These are phyloP conservation scores for Hortiboletus campestris DNA, from an alignment of 768 basidiomycete genomes.

Conservation along the genomic window DNA sequence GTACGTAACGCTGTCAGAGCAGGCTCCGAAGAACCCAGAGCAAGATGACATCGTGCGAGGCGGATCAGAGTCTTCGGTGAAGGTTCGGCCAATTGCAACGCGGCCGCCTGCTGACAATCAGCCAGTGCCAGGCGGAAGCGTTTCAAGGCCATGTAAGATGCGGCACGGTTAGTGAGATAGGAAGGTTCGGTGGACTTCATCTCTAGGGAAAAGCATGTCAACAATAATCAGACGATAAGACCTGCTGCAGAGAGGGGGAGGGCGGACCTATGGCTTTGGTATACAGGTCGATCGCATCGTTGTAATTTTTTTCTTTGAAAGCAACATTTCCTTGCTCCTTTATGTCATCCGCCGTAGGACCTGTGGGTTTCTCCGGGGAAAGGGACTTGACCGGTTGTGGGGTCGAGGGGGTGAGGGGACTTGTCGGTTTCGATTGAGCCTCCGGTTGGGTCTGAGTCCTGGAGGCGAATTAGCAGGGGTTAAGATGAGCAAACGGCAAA, in stretches of 20 bases:
- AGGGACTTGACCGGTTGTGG: constrained; percentile 8
- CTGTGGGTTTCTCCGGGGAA: constrained; percentile 24
- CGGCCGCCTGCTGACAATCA: constrained; percentile 75
- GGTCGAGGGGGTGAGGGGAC: constrained; percentile 19
- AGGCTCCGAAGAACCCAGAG: constrained; percentile 65
- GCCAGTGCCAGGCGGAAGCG: constrained; percentile 69
- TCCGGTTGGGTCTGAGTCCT: constrained; percentile 18
- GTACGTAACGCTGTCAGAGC: constrained; percentile 67
- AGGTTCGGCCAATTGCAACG: constrained; percentile 59
- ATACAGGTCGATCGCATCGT: constrained; percentile 71
- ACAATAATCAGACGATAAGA: constrained; percentile 5
- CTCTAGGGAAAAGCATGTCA: constrained; percentile 35
- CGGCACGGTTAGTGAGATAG: constrained; percentile 84
- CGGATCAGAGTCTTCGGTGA: constrained; percentile 79
- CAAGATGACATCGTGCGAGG: constrained; percentile 80
- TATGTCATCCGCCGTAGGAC: constrained; percentile 51
- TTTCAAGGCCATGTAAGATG: constrained; percentile 80
- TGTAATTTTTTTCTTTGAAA: constrained; percentile 66
- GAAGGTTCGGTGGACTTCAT: constrained; percentile 65
- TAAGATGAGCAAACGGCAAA: not conserved
- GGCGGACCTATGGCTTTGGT: constrained; percentile 66
- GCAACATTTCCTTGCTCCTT: constrained; percentile 74
- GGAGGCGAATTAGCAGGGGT: constrained; percentile 6
- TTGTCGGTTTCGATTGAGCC: constrained; percentile 8
- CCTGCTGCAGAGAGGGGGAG: constrained; percentile 20